Conservation (phyloP, 768 basidiomycete genomes). For the Suillus hirtellus region DNA sequence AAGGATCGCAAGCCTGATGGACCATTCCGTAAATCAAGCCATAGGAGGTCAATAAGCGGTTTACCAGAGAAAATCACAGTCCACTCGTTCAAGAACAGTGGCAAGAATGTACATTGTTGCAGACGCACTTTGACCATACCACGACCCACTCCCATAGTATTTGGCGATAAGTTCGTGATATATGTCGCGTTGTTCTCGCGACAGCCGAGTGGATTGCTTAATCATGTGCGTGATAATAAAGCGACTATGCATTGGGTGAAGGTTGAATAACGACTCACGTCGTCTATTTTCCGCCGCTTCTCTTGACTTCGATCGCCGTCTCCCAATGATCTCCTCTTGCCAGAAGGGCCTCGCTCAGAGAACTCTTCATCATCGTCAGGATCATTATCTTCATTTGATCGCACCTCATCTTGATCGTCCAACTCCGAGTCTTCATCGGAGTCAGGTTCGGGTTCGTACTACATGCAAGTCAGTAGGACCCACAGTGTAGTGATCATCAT, state of each 20-base stretch:
- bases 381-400: conserved; percentile 43
- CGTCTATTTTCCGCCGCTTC: conserved; percentile 63
- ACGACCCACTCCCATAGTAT: conserved; percentile 84
- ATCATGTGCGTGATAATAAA: conserved; percentile 10
- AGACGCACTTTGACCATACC: conserved; percentile 87
- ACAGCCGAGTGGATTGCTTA: conserved; percentile 57
- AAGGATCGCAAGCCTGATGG: conserved; percentile 81
- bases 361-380: conserved; percentile 45
- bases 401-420: conserved; percentile 44
- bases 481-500: neutral
- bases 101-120: conserved; percentile 89
- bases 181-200: conserved; percentile 67
- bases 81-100: conserved; percentile 85
- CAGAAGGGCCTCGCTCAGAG: conserved; percentile 36
- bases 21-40: conserved; percentile 10
- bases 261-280: conserved; percentile 35
- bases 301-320: conserved; percentile 39
- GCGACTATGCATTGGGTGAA: conserved; percentile 2
- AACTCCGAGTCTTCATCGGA: conserved; percentile 60
- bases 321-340: conserved; percentile 51
- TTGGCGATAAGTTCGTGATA: conserved; percentile 69
- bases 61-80: conserved; percentile 93
- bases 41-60: conserved; percentile 6
- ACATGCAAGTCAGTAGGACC: neutral
- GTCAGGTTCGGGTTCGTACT: conserved; percentile 81